Conservation (phyloP, 208 protist genomes). For the Wallacemonas sp. region DNA sequence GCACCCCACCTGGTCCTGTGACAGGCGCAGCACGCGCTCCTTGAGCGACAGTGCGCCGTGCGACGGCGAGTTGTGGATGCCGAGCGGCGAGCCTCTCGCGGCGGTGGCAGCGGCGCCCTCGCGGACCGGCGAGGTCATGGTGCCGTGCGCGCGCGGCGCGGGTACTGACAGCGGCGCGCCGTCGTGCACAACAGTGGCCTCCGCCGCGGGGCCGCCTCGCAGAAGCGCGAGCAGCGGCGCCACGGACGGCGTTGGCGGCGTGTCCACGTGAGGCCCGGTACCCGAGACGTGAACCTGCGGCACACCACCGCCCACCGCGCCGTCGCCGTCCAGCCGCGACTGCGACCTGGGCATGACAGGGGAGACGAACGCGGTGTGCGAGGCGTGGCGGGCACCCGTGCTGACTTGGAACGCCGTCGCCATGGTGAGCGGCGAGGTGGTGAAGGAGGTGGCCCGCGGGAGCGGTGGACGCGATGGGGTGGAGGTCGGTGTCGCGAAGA, state of each 20-base stretch:
- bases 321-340: too few species aligned
- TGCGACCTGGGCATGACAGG: too few species aligned
- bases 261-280: neutral
- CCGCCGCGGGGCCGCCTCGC: neutral
- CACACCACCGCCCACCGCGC: neutral
- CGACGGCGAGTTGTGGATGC: too few species aligned
- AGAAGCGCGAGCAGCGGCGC: slow-evolving; percentile 1
- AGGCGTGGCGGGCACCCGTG: too few species aligned
- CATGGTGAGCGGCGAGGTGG: neutral
- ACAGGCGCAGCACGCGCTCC: slow-evolving; percentile 27
- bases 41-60: neutral
- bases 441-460: slow-evolving; percentile 1
- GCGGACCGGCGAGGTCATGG: neutral
- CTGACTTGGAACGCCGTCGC: neutral
- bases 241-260: slow-evolving; percentile 1
- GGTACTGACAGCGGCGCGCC: slow-evolving; percentile 8
- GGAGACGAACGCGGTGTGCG: too few species aligned
- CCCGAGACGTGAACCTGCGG: neutral
- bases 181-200: slow-evolving; percentile 4
- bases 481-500: neutral
- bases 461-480: neutral
- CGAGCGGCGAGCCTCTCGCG: too few species aligned
- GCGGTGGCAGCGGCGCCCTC: too few species aligned
- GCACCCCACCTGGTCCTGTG: slow-evolving; percentile 63
- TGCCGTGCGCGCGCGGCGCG: slow-evolving; percentile 10